Conservation (phyloP, 768 basidiomycete species). For the Mycena latifolia region DNA sequence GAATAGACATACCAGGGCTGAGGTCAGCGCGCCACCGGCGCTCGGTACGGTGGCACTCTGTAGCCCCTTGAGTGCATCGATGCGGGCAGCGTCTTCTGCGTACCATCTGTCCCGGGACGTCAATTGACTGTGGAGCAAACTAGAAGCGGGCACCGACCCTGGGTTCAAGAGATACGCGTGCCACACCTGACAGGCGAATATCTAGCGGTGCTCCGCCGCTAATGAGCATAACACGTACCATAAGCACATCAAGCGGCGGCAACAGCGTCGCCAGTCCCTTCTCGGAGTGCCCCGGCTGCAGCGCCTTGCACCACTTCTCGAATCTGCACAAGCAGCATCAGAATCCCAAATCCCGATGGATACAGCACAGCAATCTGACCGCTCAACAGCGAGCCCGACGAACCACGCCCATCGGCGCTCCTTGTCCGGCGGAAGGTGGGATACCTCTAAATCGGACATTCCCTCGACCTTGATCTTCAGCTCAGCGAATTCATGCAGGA, state of each 20-base stretch:
- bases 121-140: no score
- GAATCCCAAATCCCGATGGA: neutral
- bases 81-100: conserved; percentile 46
- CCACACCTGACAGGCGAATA: conserved; percentile 45
- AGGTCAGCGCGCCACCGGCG: conserved; percentile 34
- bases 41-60: no score
- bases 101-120: conserved; percentile 42
- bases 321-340: conserved; percentile 24
- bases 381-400: conserved; percentile 39
- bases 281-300: conserved; percentile 32
- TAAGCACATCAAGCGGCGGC: conserved; percentile 31
- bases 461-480: conserved; percentile 34
- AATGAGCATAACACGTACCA: conserved; percentile 14
- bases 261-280: conserved; percentile 28
- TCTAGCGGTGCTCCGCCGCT: neutral
- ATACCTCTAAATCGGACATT: neutral
- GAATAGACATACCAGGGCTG: conserved; percentile 34
- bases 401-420: conserved; percentile 38
- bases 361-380: conserved; percentile 15
- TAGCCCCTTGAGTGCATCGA: conserved; percentile 38
- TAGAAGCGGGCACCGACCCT: conserved; percentile 30
- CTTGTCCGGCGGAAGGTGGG: conserved; percentile 13
- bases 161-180: conserved; percentile 51
- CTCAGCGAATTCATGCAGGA: conserved; percentile 36
- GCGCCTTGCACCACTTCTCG: conserved; percentile 35